Conservation (phyloP, 2,329 filamentous ascomycete species). For the Trichoderma pleuroti region DNA sequence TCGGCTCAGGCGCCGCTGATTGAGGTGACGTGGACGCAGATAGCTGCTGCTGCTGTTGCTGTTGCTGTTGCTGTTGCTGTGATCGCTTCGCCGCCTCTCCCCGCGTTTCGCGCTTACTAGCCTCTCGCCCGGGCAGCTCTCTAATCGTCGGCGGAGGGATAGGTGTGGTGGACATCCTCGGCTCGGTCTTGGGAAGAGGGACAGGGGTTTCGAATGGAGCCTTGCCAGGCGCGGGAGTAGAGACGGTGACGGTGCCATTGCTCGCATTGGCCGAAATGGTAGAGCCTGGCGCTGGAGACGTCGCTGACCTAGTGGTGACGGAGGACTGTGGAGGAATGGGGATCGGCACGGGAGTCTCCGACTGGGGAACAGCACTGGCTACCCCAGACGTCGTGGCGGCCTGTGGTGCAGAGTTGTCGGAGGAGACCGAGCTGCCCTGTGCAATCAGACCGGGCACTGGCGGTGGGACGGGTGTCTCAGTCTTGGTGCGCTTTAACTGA, state of each 20-base stretch:
- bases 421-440: conserved; percentile 30
- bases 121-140: conserved; percentile 28
- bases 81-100: conserved; percentile 42
- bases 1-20: conserved; percentile 19
- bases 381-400: conserved; percentile 24
- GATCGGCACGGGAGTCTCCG: conserved; percentile 44
- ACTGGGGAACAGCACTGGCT: conserved; percentile 24
- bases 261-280: conserved; percentile 13
- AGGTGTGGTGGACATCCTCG: conserved; percentile 32
- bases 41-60: background rate
- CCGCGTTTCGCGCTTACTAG: conserved; percentile 44
- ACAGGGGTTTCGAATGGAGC: conserved; percentile 37
- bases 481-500: conserved; percentile 51
- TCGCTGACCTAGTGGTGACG: conserved; percentile 28
- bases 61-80: conserved; percentile 31
- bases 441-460: conserved; percentile 33
- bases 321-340: conserved; percentile 33
- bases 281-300: conserved; percentile 31
- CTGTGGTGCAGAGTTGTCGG: conserved; percentile 23
- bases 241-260: conserved; percentile 22
- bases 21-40: conserved; percentile 21
- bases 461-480: conserved; percentile 54
- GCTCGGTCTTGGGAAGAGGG: conserved; percentile 34
- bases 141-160: conserved; percentile 30
- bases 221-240: conserved; percentile 32